Evolutionary conservation across 805 yeast species (phyloP).

Genomic region (Nakazawaea ambrosiae): DNA sequence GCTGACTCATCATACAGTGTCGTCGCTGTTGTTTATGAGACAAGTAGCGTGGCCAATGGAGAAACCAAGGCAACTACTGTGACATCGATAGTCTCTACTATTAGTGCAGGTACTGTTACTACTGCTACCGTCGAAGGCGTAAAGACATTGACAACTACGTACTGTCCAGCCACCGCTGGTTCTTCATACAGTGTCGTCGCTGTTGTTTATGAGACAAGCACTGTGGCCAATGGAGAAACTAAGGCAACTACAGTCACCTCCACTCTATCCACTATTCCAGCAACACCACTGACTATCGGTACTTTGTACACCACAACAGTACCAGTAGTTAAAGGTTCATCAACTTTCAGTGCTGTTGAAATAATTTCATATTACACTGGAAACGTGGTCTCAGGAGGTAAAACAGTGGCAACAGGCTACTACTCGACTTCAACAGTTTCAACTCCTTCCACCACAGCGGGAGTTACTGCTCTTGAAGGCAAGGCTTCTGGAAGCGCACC

Average conservation of each 20-base stretch:
- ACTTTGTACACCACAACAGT: constrained; percentile 4
- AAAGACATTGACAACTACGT: not conserved
- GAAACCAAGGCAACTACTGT: not conserved
- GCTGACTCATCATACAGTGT: too few species aligned
- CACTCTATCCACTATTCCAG: too few species aligned
- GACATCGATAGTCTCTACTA: not conserved
- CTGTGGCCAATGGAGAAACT: too few species aligned
- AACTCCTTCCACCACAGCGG: not conserved
- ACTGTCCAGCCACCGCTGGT: not conserved
- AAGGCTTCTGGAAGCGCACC: not conserved
- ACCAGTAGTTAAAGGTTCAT: not conserved
- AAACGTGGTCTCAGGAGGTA: not conserved
- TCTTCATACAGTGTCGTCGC: too few species aligned
- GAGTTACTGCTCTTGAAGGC: not conserved
- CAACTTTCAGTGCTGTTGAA: constrained; percentile 3
- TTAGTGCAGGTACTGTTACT: not conserved
- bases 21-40: not conserved
- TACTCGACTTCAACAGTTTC: not conserved
- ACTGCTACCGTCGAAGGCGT: not conserved
- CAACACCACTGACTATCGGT: not conserved
- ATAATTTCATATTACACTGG: constrained; percentile 1
- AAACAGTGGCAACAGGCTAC: not conserved
- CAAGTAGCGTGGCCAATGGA: not conserved
- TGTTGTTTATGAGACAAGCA: too few species aligned
- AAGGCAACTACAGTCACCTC: too few species aligned